These are phyloP conservation scores for Aspergillus taichungensis DNA, from an alignment of 495 filamentous ascomycete genomes.

Conservation along the genomic window DNA sequence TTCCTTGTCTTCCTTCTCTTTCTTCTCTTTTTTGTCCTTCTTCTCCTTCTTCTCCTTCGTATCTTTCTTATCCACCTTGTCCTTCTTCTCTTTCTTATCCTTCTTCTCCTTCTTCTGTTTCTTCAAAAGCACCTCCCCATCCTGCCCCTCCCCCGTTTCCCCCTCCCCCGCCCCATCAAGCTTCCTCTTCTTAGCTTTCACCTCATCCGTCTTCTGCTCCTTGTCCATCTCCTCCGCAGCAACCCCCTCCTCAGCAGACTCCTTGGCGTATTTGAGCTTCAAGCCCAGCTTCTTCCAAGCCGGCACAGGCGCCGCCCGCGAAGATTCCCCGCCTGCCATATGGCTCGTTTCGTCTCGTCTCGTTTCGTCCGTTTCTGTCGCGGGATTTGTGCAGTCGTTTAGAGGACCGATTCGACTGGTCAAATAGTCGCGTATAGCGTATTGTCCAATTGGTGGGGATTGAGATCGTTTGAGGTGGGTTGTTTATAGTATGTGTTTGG, in stretches of 20 bases:
- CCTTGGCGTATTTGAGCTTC: conserved; percentile 59
- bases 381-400: too few relatives aligned
- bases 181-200: too few relatives aligned
- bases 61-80: conserved; percentile 8
- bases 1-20: conserved; percentile 6
- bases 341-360: too few relatives aligned
- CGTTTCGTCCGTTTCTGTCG: too few relatives aligned
- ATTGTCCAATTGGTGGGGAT: too few relatives aligned
- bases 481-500: too few relatives aligned
- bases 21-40: conserved; percentile 13
- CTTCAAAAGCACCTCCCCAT: neutral
- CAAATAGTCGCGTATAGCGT: too few relatives aligned
- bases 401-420: too few relatives aligned
- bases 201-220: too few relatives aligned
- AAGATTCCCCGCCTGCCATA: conserved; percentile 14
- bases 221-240: too few relatives aligned
- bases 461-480: too few relatives aligned
- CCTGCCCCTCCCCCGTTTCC: conserved; percentile 1
- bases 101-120: conserved; percentile 12
- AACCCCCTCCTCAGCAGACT: conserved; percentile 27
- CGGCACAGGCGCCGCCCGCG: conserved; percentile 43
- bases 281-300: conserved; percentile 72
- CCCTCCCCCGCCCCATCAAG: too few relatives aligned
- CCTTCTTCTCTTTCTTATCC: conserved; percentile 8
- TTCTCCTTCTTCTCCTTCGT: conserved; percentile 18